Percentiles rank a stretch among this genome's conserved stretches.
These are phyloP conservation scores for Ascosphaera apis DNA, from an alignment of 2,329 filamentous ascomycete genomes.

Conservation along the genomic window DNA sequence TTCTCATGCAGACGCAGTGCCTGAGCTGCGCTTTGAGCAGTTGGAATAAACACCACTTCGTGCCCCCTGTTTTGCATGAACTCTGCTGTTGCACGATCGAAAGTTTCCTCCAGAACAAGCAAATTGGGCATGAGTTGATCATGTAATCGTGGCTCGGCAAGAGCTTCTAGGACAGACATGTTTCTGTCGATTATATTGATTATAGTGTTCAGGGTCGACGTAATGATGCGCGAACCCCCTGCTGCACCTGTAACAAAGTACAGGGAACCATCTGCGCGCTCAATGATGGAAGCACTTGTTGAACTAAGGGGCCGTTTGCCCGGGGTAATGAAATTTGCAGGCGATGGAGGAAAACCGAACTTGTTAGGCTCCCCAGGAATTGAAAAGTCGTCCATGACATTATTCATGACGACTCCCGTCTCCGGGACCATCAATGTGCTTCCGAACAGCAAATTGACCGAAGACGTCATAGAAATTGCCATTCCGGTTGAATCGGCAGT, in stretches of 20 bases:
- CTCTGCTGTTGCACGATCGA: slow-evolving; percentile 39
- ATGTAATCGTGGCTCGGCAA: slow-evolving; percentile 47
- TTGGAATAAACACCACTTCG: slow-evolving; percentile 44
- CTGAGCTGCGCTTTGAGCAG: slow-evolving; percentile 46
- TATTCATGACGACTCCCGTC: slow-evolving; percentile 58
- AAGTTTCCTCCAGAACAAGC: slow-evolving; percentile 44
- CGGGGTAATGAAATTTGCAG: slow-evolving; percentile 59
- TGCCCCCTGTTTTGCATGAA: slow-evolving; percentile 44
- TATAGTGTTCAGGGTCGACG: slow-evolving; percentile 49
- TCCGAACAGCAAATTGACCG: slow-evolving; percentile 72
- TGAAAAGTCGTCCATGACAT: slow-evolving; percentile 54
- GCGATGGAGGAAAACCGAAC: slow-evolving; percentile 64
- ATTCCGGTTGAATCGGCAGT: slow-evolving; percentile 50
- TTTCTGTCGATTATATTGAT: slow-evolving; percentile 48
- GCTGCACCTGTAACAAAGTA: slow-evolving; percentile 52
- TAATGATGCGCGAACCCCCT: slow-evolving; percentile 66
- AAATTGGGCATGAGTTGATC: slow-evolving; percentile 59
- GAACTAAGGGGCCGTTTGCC: slow-evolving; percentile 66
- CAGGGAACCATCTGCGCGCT: slow-evolving; percentile 39
- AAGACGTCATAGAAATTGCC: slow-evolving; percentile 63
- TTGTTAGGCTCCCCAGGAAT: slow-evolving; percentile 56
- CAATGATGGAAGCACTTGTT: slow-evolving; percentile 58
- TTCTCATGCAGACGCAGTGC: slow-evolving; percentile 36
- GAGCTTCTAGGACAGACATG: slow-evolving; percentile 35
- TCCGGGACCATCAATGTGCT: slow-evolving; percentile 54